Base-by-base conservation (phyloP, 305 asterid species). In the Fraxinus floribunda region DNA sequence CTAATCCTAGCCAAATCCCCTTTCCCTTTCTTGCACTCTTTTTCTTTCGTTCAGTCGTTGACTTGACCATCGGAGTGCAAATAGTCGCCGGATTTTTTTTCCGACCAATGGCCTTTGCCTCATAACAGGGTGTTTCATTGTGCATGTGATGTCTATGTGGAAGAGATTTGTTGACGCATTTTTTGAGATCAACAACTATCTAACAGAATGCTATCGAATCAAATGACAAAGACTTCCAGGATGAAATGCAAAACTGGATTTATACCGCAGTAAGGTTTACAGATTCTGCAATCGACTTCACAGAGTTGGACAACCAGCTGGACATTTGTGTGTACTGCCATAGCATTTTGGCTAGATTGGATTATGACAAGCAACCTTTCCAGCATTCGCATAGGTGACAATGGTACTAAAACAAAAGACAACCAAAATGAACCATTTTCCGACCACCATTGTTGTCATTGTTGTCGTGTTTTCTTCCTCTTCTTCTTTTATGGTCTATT, bases 371-470 rank as follows among this genome's bases (percentile, higher is more conserved):
- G 13, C 68, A 18, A 2, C 68, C 29, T 57, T 57, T 18, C 68
- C 29, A 57, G 29, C 29, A 57, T n/a, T 57, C 29, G 6, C 68
- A 57, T 57, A 57, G 68, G 29, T 57, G 68, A 29, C 38, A 24
- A 15, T 32, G 38, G 2, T 11, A 9, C 18, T 11, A 95, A 79
- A 95, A 18, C 68, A 57, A 57, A 57, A 57, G 3, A 57, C 18
- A 57, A 57, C 29, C 24, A 57, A 0, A 57, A 57, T 0, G 68
- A 57, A 57, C 68, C 68, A 20, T 57, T 57, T 57, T 57, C 29
- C 68, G 24, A 57, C 8, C 68, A 18, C 29, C 26, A 55, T 55
- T 55, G 7, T n/a, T n/a, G 26, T 55, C 4, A 18, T 57, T 18
- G 24, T 6, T 57, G 29, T 57, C 11, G 4, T 57, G 24, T 57